Evolutionary conservation across 106 monocot species (phyloP), one percentile per base, ranked within the genome.

Genomic region (Acorus gramineus): DNA sequence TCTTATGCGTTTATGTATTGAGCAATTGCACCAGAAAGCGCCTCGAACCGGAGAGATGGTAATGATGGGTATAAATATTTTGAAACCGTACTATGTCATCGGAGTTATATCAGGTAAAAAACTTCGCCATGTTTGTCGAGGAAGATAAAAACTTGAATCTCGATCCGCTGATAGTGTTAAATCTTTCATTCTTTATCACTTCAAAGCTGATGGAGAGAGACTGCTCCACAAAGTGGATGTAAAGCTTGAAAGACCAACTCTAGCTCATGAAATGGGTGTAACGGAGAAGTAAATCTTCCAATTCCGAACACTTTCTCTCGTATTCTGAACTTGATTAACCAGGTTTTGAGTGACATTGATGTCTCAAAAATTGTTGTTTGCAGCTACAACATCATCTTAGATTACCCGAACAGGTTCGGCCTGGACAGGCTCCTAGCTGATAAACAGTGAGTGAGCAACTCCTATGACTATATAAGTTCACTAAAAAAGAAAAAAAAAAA

Each of bases 101-200:
- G 69, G 76, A 59, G 45, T 76, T 46, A 64, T 76, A 28, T 76
- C 76, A 51, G 63, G 76, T 76, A 69, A 28, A 28, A 28, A 28
- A 28, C 28, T 28, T 28, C 28, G 49, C 28, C 28, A 28, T 28
- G 28, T 28, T 28, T 1, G 2, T 6, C 4, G 10, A 9, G 54
- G 43, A 10, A 7, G n/a, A 64, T 64, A 3, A n/a, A 47, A 62
- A 3, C 49, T 49, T 64, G 6, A 5, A 64, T 49, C 7, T 48
- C 50, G 10, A 49, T 64, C 48, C 14, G 4, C 49, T n/a, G 5
- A 49, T 64, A 12, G 1, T 12, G 14, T 14, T 42, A 5, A 64
- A 64, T 11, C 12, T 50, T 6, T 13, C 49, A 45, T 14, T 14
- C 5, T 13, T 50, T 51, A 12, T 28, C 12, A 5, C 50, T 13